Conservation (phyloP, 257 asterid species). For the Solanum piurae region DNA sequence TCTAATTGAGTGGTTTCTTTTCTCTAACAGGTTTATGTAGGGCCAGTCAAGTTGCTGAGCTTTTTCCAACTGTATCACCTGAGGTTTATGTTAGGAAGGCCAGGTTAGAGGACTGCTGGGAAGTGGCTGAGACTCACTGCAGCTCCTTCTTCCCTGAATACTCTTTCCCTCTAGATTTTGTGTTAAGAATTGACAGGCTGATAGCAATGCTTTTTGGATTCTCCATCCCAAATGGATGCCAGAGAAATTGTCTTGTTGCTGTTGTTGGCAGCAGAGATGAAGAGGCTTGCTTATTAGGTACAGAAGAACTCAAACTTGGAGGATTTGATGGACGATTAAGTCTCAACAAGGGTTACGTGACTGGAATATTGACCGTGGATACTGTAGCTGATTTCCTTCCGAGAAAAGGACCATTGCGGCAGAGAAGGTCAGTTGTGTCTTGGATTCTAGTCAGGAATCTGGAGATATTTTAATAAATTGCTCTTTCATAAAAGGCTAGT, state of each 20-base stretch:
- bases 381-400: conserved; percentile 94
- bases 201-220: conserved; percentile 84
- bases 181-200: conserved; percentile 72
- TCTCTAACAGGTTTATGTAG: conserved; percentile 39
- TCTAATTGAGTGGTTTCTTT: neutral
- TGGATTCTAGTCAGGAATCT: neutral
- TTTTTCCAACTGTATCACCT: conserved; percentile 61
- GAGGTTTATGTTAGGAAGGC: conserved; percentile 82
- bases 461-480: neutral
- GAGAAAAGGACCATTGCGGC: conserved; percentile 67
- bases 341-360: conserved; percentile 59
- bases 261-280: conserved; percentile 45
- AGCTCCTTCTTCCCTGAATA: conserved; percentile 83
- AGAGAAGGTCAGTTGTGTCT: conserved; percentile 52
- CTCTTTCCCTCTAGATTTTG: conserved; percentile 81
- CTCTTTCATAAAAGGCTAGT: neutral
- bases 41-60: conserved; percentile 76
- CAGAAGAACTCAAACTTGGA: conserved; percentile 55
- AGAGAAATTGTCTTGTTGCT: conserved; percentile 80
- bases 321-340: conserved; percentile 56
- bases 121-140: conserved; percentile 93
- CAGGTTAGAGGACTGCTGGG: conserved; percentile 95
- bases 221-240: conserved; percentile 79
- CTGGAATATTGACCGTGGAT: conserved; percentile 85
- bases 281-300: conserved; percentile 39